These are phyloP conservation scores for Cryoendolithus antarcticus DNA, from an alignment of 2,329 filamentous ascomycete species.

Conservation along the genomic window DNA sequence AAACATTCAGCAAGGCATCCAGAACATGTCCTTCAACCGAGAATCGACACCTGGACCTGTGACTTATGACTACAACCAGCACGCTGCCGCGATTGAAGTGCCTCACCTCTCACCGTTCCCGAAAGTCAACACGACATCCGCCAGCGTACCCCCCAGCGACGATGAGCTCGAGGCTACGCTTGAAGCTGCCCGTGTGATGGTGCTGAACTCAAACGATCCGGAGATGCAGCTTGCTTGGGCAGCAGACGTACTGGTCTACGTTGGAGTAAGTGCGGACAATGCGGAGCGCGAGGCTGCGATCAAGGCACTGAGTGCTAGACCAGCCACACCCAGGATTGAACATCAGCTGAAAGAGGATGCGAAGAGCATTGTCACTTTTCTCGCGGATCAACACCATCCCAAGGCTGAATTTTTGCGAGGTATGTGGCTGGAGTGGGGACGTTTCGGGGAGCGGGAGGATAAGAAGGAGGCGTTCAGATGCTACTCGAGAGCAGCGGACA, in stretches of 20 bases:
- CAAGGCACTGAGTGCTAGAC: slow-evolving; percentile 35
- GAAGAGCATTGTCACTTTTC: slow-evolving; percentile 79
- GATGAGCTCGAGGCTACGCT: slow-evolving; percentile 87
- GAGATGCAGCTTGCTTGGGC: slow-evolving; percentile 97
- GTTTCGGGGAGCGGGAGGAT: slow-evolving; percentile 80
- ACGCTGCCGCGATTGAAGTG: slow-evolving; percentile 34
- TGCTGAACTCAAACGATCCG: slow-evolving; percentile 86
- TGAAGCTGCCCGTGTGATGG: slow-evolving; percentile 69
- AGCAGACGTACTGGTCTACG: slow-evolving; percentile 78
- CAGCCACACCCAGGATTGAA: slow-evolving; percentile 73
- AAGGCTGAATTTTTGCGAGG: slow-evolving; percentile 88
- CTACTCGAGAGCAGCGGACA: slow-evolving; percentile 74
- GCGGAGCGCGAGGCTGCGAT: slow-evolving; percentile 52
- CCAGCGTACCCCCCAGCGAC: slow-evolving; percentile 85
- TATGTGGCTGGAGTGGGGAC: slow-evolving; percentile 97
- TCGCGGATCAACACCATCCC: slow-evolving; percentile 83
- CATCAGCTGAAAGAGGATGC: slow-evolving; percentile 81
- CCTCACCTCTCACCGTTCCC: slow-evolving; percentile 90
- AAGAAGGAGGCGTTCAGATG: slow-evolving; percentile 87
- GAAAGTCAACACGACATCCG: slow-evolving; percentile 61
- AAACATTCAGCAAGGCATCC: slow-evolving; percentile 90
- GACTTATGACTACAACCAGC: slow-evolving; percentile 21
- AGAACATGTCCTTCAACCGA: slow-evolving; percentile 47
- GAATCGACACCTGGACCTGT: not conserved
- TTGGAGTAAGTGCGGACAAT: slow-evolving; percentile 71